phyloP scores from a whole-genome alignment of 2,329 filamentous ascomycete species.

The Thielaviopsis punctulata region DNA sequence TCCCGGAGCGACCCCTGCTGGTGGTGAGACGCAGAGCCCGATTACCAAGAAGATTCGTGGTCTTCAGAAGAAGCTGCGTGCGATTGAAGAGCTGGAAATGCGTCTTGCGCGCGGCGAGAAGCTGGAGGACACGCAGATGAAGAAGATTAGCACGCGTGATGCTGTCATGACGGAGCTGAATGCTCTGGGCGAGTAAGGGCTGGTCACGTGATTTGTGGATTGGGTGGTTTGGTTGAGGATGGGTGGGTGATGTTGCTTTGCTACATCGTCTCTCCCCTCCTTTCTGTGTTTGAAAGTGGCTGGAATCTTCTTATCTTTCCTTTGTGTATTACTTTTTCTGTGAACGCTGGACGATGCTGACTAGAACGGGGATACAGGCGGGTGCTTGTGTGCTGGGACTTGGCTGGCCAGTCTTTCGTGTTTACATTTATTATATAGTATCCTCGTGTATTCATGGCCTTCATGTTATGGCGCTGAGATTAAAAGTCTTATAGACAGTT shows the following conservation, averaged over 20 bases:
- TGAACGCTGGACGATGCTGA: no score
- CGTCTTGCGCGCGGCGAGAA: constrained; percentile 86
- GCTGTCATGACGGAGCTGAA: constrained; percentile 71
- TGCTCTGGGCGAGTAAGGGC: constrained; percentile 28
- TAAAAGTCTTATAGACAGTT: no score
- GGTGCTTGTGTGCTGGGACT: neutral
- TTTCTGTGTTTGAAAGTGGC: no score
- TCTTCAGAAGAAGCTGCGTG: constrained; percentile 90
- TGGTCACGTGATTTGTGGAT: no score
- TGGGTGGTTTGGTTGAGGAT: neutral
- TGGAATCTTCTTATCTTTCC: no score
- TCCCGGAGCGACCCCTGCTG: constrained; percentile 27
- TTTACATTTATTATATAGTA: neutral
- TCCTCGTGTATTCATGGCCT: no score
- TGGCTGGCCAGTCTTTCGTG: neutral
- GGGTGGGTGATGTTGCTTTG: no score
- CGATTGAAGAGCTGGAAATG: constrained; percentile 98
- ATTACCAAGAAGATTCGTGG: constrained; percentile 89
- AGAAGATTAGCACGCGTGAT: constrained; percentile 88
- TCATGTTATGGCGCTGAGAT: no score
- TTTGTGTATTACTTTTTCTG: no score
- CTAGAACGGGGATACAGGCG: no score
- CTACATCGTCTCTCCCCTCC: no score
- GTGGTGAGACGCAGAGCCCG: constrained; percentile 39
- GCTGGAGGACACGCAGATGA: constrained; percentile 93